Evolutionary conservation across 148 eudicot species (phyloP).

Genomic region (Beta vulgaris): DNA sequence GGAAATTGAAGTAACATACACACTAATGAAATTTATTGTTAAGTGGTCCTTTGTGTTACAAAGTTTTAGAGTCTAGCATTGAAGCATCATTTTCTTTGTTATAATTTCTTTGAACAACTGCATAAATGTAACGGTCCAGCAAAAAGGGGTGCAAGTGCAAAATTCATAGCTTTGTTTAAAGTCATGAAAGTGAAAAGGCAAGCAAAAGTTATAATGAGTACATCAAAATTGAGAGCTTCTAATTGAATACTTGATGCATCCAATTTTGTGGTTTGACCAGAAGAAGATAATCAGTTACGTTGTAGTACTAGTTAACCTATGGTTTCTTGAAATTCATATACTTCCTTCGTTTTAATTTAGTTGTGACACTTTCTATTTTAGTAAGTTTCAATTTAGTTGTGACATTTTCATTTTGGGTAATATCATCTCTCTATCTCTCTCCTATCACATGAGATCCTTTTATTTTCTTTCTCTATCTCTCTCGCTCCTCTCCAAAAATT

Average conservation of each 20-base stretch:
- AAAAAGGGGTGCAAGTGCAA: slow-evolving; percentile 9
- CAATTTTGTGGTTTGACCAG: neutral
- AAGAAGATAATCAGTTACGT: neutral
- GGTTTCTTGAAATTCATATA: neutral
- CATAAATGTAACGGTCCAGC: slow-evolving; percentile 1
- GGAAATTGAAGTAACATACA: neutral
- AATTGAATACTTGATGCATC: neutral
- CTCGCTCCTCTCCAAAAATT: no score
- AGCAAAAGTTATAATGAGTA: neutral
- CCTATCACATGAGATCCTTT: no score
- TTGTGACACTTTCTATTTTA: no score
- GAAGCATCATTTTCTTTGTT: slow-evolving; percentile 13
- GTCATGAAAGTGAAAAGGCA: slow-evolving; percentile 9
- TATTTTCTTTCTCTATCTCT: no score
- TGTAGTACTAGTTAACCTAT: neutral
- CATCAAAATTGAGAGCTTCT: no score
- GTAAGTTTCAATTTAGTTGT: no score
- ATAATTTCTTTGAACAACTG: neutral
- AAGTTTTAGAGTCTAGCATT: slow-evolving; percentile 1
- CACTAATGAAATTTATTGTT: neutral
- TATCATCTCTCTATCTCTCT: no score
- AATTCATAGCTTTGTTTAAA: neutral
- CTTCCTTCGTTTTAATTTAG: no score
- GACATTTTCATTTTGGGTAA: no score
- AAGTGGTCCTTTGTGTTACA: neutral